Conservation (phyloP, 2,329 filamentous ascomycete genomes). For the Monilinia fructigena region DNA sequence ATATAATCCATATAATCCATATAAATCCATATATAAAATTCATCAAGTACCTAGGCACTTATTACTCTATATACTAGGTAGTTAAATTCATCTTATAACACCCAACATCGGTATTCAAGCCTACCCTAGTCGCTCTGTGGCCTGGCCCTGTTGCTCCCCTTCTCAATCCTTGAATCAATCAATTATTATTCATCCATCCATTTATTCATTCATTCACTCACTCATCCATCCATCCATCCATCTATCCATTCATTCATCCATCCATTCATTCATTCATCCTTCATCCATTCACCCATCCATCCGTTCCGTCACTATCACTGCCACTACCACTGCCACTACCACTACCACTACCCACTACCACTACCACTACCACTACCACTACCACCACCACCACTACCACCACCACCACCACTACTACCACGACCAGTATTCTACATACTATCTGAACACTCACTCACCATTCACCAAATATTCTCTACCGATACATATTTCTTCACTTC, state of each 20-base stretch:
- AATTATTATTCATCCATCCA: neutral
- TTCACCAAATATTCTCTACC: neutral
- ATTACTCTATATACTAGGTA: too few relatives aligned
- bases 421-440: neutral
- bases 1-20: too few relatives aligned
- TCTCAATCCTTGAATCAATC: constrained; percentile 11
- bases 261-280: neutral
- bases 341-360: too few relatives aligned
- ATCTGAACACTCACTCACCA: neutral
- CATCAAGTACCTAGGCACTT: too few relatives aligned
- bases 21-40: too few relatives aligned
- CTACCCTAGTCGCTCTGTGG: constrained; percentile 8
- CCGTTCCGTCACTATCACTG: constrained; percentile 4
- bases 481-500: neutral
- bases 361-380: too few relatives aligned
- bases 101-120: neutral
- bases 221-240: neutral
- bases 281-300: neutral
- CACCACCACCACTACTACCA: too few relatives aligned
- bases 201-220: neutral
- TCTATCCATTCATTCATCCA: neutral
- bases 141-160: neutral
- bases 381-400: too few relatives aligned
- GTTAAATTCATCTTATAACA: too few relatives aligned
- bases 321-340: too few relatives aligned